These are phyloP conservation scores for Quercus phellos DNA, from an alignment of 331 rosid species.

Conservation along the genomic window DNA sequence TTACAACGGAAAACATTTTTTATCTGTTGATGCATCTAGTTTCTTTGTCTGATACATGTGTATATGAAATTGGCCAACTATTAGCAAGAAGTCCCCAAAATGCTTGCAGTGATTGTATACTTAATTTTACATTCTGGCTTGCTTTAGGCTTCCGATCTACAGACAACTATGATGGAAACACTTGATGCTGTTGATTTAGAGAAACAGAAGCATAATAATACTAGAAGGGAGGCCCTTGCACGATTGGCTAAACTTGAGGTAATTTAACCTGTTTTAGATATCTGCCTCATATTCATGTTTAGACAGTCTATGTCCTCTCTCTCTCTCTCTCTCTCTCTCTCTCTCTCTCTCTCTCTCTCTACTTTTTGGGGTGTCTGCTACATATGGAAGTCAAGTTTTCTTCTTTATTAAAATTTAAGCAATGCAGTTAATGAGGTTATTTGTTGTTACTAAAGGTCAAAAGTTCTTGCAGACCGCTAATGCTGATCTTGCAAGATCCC, in stretches of 20 bases:
- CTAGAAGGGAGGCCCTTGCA: conserved; percentile 81
- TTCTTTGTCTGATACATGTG: not conserved
- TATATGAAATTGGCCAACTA: not conserved
- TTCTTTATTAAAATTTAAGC: conserved; percentile 13
- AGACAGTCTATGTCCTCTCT: not conserved
- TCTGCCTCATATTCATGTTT: conserved; percentile 2
- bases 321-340: not conserved
- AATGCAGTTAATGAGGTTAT: conserved; percentile 13
- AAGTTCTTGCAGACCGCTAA: conserved; percentile 69
- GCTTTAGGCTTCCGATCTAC: conserved; percentile 82
- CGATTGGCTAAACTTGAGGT: conserved; percentile 87
- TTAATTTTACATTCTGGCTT: conserved; percentile 10
- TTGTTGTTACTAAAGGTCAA: conserved; percentile 36
- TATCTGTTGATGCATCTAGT: not conserved
- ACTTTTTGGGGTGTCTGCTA: not conserved
- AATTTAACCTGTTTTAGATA: conserved; percentile 12
- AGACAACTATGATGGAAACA: conserved; percentile 84
- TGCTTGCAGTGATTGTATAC: not conserved
- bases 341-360: not conserved
- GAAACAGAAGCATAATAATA: conserved; percentile 87
- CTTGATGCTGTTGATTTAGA: conserved; percentile 95
- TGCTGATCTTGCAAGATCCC: conserved; percentile 91
- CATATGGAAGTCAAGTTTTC: conserved; percentile 12
- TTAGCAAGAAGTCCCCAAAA: not conserved
- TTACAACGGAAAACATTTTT: not conserved